Evolutionary conservation across 2,329 filamentous ascomycete genomes (phyloP).

Genomic region (Penicillium sp.): DNA sequence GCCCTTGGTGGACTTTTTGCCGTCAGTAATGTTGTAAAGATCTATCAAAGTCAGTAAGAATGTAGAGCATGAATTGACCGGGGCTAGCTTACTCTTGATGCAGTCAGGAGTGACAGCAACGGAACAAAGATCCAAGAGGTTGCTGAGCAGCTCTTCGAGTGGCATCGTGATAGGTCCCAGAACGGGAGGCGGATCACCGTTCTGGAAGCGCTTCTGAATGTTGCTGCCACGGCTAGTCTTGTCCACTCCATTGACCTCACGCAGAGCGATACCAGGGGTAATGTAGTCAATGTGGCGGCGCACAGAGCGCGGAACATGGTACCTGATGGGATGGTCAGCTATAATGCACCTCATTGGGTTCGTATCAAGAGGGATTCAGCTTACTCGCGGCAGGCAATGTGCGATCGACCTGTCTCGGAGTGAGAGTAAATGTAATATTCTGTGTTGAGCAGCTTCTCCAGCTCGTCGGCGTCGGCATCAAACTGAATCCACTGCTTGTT

Average conservation of each 20-base stretch:
- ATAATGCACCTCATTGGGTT: not conserved
- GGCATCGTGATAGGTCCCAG: slow-evolving; percentile 29
- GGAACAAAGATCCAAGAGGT: slow-evolving; percentile 31
- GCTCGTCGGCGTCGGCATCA: slow-evolving; percentile 40
- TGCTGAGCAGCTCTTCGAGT: slow-evolving; percentile 23
- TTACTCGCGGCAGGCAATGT: slow-evolving; percentile 48
- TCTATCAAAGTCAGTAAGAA: slow-evolving; percentile 1
- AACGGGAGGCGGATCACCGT: slow-evolving; percentile 26
- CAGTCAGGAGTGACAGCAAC: slow-evolving; percentile 46
- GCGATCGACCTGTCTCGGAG: slow-evolving; percentile 32
- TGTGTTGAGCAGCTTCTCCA: slow-evolving; percentile 44
- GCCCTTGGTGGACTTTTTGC: slow-evolving; percentile 43
- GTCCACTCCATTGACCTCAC: slow-evolving; percentile 31
- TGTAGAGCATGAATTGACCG: not conserved
- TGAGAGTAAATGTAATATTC: slow-evolving; percentile 46
- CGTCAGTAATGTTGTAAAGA: slow-evolving; percentile 51
- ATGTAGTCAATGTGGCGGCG: slow-evolving; percentile 38
- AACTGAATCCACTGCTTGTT: slow-evolving; percentile 49
- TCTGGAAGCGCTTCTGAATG: slow-evolving; percentile 29
- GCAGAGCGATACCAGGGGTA: slow-evolving; percentile 38
- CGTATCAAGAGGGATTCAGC: slow-evolving; percentile 6
- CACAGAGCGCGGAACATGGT: slow-evolving; percentile 35
- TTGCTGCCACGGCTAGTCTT: slow-evolving; percentile 1
- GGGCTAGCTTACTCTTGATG: slow-evolving; percentile 35
- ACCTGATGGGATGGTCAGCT: slow-evolving; percentile 21